Percentiles rank a stretch among this genome's conserved stretches.
phyloP scores from a whole-genome alignment of 495 filamentous ascomycete species.

The Tuber brumale region DNA sequence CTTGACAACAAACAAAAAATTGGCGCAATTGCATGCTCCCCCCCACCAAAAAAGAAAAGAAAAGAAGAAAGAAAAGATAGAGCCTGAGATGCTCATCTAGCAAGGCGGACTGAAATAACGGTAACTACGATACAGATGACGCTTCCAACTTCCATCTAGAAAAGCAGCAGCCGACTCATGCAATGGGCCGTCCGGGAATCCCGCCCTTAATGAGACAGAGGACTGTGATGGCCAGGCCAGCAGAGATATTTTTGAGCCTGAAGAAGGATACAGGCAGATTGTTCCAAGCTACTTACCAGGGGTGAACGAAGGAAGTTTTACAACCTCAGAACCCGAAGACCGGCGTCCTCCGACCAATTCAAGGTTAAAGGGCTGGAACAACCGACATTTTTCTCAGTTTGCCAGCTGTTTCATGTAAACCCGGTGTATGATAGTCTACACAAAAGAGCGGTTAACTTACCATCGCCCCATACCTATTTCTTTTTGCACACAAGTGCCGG shows the following conservation, averaged over 20 bases:
- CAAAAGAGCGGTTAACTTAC: not conserved
- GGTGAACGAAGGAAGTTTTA: not conserved
- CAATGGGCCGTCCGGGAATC: not conserved
- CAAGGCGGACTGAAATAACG: not conserved
- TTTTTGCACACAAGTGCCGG: too few relatives aligned
- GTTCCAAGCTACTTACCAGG: not conserved
- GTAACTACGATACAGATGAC: not conserved
- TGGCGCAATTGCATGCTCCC: not conserved
- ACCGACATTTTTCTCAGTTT: not conserved
- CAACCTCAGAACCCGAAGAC: not conserved
- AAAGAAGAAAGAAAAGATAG: not conserved
- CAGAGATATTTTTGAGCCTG: not conserved
- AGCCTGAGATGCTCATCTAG: constrained; percentile 1
- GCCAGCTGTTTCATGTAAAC: not conserved
- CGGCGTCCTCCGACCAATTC: not conserved
- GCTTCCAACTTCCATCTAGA: not conserved
- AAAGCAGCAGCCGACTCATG: not conserved
- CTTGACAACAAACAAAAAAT: constrained; percentile 5
- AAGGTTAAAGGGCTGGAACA: not conserved
- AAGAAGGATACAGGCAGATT: not conserved
- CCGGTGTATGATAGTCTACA: not conserved
- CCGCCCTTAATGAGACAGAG: not conserved
- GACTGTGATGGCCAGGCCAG: not conserved
- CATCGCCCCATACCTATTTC: not conserved
- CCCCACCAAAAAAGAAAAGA: not conserved